Evolutionary conservation across 2,329 filamentous ascomycete genomes (phyloP).

Genomic region (Penicillium brasilianum): DNA sequence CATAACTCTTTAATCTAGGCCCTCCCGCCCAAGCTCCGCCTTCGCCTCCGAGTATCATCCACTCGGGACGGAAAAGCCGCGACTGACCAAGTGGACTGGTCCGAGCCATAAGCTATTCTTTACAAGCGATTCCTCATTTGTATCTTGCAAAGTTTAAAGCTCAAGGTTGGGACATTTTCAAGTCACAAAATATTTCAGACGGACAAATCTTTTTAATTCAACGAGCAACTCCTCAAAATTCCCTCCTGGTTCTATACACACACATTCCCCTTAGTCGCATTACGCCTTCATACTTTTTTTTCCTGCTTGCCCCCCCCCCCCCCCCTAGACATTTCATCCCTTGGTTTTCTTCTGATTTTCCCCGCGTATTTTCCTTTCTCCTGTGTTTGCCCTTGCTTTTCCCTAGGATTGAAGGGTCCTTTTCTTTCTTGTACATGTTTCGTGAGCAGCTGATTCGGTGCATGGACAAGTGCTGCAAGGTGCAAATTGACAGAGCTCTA

Average conservation of each 20-base stretch:
- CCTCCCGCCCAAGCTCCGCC: slow-evolving; percentile 69
- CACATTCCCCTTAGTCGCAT: slow-evolving; percentile 11
- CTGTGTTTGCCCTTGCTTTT: not conserved
- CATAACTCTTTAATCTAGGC: slow-evolving; percentile 58
- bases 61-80: slow-evolving; percentile 72
- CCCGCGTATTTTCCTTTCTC: slow-evolving; percentile 4
- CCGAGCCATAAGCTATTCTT: slow-evolving; percentile 64
- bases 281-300: slow-evolving; percentile 1
- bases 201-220: slow-evolving; percentile 26
- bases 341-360: not conserved
- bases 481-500: slow-evolving; percentile 12
- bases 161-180: slow-evolving; percentile 13
- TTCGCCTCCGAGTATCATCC: slow-evolving; percentile 86
- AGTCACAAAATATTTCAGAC: slow-evolving; percentile 17
- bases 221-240: slow-evolving; percentile 22
- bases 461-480: slow-evolving; percentile 21
- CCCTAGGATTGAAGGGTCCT: slow-evolving; percentile 6
- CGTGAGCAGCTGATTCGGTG: slow-evolving; percentile 20
- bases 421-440: slow-evolving; percentile 34
- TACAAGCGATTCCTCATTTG: not conserved
- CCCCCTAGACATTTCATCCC: slow-evolving; percentile 18
- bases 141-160: slow-evolving; percentile 11
- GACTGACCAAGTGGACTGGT: slow-evolving; percentile 96
- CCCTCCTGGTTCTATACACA: slow-evolving; percentile 25
- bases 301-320: slow-evolving; percentile 9